These are phyloP conservation scores for Raphanus raphanistrum DNA, from an alignment of 345 rosid species.

Conservation along the genomic window DNA sequence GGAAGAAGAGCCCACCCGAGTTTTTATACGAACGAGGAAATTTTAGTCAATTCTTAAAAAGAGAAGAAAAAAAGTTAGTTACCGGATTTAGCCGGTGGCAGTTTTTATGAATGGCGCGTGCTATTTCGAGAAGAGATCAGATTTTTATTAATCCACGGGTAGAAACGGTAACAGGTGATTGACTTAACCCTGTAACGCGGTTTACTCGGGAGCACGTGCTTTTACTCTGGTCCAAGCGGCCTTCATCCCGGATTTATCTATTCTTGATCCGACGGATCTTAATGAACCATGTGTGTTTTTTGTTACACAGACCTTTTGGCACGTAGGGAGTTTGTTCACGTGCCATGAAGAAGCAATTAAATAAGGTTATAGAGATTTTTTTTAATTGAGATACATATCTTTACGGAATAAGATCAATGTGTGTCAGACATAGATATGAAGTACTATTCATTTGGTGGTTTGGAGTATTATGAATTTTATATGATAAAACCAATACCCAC, in stretches of 20 bases:
- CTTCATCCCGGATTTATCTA: neutral
- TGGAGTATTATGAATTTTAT: neutral
- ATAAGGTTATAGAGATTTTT: neutral
- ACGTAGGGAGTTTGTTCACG: neutral
- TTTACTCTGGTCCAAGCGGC: neutral
- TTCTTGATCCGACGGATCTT: neutral
- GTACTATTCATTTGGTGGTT: neutral
- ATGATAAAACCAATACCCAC: neutral
- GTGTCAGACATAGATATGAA: neutral
- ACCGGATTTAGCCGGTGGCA: conserved; percentile 29
- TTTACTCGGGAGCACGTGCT: neutral
- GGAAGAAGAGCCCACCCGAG: neutral
- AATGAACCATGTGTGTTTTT: neutral
- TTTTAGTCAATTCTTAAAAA: neutral
- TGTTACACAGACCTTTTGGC: neutral
- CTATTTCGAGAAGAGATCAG: neutral
- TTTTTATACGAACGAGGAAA: conserved; percentile 7
- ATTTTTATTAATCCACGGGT: neutral
- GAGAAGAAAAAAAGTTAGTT: neutral
- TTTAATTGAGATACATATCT: neutral
- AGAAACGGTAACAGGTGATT: neutral
- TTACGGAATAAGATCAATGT: neutral
- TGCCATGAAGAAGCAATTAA: neutral
- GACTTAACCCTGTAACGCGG: neutral
- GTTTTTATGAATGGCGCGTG: neutral